phyloP scores from a whole-genome alignment of 2,329 filamentous ascomycete genomes.

The Aureobasidium sp. region DNA sequence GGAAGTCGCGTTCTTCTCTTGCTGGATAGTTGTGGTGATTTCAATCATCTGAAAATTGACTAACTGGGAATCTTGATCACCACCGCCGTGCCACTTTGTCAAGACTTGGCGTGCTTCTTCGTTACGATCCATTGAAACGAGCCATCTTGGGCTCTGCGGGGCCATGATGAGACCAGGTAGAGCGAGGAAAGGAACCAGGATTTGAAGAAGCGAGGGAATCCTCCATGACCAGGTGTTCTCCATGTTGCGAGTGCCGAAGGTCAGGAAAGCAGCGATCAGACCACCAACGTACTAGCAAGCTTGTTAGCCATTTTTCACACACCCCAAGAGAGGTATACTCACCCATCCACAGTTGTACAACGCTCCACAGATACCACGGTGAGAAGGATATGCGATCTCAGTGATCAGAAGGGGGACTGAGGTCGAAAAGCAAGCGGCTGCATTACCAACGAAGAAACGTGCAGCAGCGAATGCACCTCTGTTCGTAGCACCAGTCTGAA shows the following conservation, averaged over 20 bases:
- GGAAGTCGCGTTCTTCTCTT: slow-evolving; percentile 55
- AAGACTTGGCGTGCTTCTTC: slow-evolving; percentile 66
- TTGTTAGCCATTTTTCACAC: background rate
- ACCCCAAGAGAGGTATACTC: background rate
- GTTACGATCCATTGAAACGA: slow-evolving; percentile 59
- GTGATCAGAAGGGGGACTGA: slow-evolving; percentile 8
- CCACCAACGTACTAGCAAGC: slow-evolving; percentile 23
- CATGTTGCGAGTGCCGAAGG: slow-evolving; percentile 31
- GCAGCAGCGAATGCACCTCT: background rate
- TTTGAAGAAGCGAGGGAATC: slow-evolving; percentile 30
- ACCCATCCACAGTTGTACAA: slow-evolving; percentile 27
- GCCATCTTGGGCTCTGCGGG: slow-evolving; percentile 67
- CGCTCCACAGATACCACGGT: slow-evolving; percentile 1
- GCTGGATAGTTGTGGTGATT: slow-evolving; percentile 30
- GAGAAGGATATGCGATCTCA: slow-evolving; percentile 5
- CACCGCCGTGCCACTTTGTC: slow-evolving; percentile 62
- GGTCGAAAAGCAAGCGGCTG: background rate
- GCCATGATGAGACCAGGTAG: slow-evolving; percentile 26
- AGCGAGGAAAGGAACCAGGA: slow-evolving; percentile 28
- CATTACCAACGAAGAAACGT: slow-evolving; percentile 10
- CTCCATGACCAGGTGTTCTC: slow-evolving; percentile 30
- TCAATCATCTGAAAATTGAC: slow-evolving; percentile 41
- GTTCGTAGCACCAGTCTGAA: slow-evolving; percentile 10
- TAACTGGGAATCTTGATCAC: slow-evolving; percentile 33
- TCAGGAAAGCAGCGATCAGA: slow-evolving; percentile 46